Percentiles rank a stretch among this genome's conserved stretches.
These are phyloP conservation scores for Picea engelmannii DNA, from an alignment of 83 land plant genomes.

Conservation along the genomic window DNA sequence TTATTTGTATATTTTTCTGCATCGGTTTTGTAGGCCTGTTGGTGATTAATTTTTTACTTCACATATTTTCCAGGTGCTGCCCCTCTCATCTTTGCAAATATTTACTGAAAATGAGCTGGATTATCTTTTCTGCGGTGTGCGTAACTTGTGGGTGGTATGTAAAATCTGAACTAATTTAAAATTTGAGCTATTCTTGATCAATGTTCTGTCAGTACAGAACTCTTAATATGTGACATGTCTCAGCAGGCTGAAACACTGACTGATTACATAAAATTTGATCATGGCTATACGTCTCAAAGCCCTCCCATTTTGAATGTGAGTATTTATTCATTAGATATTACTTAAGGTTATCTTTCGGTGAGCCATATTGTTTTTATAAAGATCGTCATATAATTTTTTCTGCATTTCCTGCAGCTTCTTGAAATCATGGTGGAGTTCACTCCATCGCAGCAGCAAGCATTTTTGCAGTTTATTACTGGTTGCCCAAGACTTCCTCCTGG, in stretches of 20 bases:
- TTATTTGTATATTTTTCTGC: not conserved
- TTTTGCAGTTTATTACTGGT: slow-evolving; percentile 96
- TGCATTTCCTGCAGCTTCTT: slow-evolving; percentile 55
- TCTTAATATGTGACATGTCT: slow-evolving; percentile 12
- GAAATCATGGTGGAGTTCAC: slow-evolving; percentile 69
- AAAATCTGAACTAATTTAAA: not conserved
- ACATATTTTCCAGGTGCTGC: slow-evolving; percentile 8
- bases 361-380: not conserved
- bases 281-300: slow-evolving; percentile 94
- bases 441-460: slow-evolving; percentile 37
- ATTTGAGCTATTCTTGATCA: not conserved
- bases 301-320: slow-evolving; percentile 77
- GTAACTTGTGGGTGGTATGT: slow-evolving; percentile 79
- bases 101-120: slow-evolving; percentile 71
- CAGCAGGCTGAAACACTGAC: slow-evolving; percentile 68
- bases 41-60: not conserved
- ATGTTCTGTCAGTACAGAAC: slow-evolving; percentile 1
- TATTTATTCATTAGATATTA: not conserved
- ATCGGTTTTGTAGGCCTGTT: not conserved
- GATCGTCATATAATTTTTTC: not conserved
- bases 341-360: not conserved
- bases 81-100: slow-evolving; percentile 6
- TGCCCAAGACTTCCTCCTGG: slow-evolving; percentile 98
- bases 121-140: slow-evolving; percentile 83
- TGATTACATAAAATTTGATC: slow-evolving; percentile 95